phyloP scores from a whole-genome alignment of 176 grass and related monocot genomes.

The Triticum timopheevii region DNA sequence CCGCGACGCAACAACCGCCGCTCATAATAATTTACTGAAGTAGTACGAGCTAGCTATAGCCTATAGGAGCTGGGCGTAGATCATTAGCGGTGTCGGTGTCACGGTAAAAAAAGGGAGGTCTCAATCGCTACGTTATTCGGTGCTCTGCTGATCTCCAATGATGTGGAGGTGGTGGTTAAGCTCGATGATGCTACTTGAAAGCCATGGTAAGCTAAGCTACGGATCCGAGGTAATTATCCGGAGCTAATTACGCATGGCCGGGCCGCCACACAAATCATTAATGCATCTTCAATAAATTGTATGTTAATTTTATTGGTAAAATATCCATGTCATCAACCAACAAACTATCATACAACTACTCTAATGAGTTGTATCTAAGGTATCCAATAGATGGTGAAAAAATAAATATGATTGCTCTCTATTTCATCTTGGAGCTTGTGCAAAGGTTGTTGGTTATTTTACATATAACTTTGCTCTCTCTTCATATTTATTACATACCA shows the following conservation, averaged over 20 bases:
- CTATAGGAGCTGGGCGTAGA: not conserved
- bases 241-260: slow-evolving; percentile 18
- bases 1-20: slow-evolving; percentile 4
- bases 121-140: not conserved
- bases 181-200: not conserved
- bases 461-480: too few relatives aligned
- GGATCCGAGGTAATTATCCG: not conserved
- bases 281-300: too few relatives aligned
- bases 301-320: too few relatives aligned
- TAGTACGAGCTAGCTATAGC: not conserved
- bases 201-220: slow-evolving; percentile 25
- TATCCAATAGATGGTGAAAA: too few relatives aligned
- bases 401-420: too few relatives aligned
- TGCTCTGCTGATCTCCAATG: not conserved
- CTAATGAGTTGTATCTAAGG: too few relatives aligned
- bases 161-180: slow-evolving; percentile 30
- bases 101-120: not conserved
- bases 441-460: too few relatives aligned
- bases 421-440: too few relatives aligned
- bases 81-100: not conserved
- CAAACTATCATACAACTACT: too few relatives aligned
- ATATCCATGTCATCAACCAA: too few relatives aligned
- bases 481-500: too few relatives aligned
- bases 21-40: not conserved
- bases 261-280: slow-evolving; percentile 32